Conservation (phyloP, 495 filamentous ascomycete genomes). For the Daldinia grandis region DNA sequence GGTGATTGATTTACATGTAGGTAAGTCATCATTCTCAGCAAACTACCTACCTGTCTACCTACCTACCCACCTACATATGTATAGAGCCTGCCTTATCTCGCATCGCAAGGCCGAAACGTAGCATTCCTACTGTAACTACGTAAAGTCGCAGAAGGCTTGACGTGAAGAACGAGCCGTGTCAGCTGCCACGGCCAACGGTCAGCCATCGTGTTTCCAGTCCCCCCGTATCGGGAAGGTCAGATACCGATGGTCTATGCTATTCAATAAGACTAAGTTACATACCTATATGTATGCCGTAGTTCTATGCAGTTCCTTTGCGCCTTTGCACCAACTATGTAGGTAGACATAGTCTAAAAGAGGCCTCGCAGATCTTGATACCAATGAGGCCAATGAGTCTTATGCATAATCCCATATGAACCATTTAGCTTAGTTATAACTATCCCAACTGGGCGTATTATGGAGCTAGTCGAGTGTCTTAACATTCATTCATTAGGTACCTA, state of each 20-base stretch:
- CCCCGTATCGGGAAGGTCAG: conserved; percentile 32
- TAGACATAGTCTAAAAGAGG: no score
- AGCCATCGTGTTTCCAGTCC: conserved; percentile 12
- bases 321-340: no score
- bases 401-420: no score
- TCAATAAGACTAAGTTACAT: no score
- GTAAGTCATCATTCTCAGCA: background rate
- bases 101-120: background rate
- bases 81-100: background rate
- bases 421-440: no score
- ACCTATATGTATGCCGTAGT: background rate
- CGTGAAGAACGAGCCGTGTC: background rate
- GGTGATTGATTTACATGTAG: background rate
- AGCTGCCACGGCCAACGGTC: conserved; percentile 4
- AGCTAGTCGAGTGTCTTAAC: no score
- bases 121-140: background rate
- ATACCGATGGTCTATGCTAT: background rate
- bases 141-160: background rate
- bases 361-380: no score
- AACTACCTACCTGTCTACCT: background rate
- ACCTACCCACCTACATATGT: background rate
- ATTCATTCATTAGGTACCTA: background rate
- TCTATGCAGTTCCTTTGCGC: no score
- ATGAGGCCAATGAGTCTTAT: no score
- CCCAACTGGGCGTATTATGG: no score